phyloP scores from a whole-genome alignment of 2,329 filamentous ascomycete genomes.

The Talaromyces sp. region DNA sequence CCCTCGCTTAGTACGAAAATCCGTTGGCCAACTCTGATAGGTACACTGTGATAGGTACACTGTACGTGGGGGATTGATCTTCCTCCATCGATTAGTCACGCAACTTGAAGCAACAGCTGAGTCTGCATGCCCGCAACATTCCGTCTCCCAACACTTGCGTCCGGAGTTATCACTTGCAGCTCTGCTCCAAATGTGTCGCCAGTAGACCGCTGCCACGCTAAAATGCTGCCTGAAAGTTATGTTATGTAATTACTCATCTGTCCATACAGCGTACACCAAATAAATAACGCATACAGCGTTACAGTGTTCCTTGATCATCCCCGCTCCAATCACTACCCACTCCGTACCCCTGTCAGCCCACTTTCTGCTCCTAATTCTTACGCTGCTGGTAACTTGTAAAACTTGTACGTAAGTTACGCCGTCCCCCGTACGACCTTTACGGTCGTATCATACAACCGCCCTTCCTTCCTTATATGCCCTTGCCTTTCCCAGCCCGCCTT shows the following conservation, averaged over 20 bases:
- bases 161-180: background rate
- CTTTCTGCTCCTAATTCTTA: background rate
- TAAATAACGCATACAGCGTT: background rate
- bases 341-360: background rate
- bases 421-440: background rate
- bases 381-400: background rate
- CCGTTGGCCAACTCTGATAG: background rate
- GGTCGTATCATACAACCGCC: background rate
- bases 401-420: background rate
- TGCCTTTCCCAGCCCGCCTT: conserved; percentile 1
- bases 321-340: conserved; percentile 7
- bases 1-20: background rate
- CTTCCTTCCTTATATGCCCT: conserved; percentile 17
- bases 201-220: conserved; percentile 9
- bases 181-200: background rate
- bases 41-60: background rate
- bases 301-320: background rate
- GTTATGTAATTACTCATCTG: too few species aligned
- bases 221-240: background rate
- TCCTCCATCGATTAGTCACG: background rate
- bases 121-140: conserved; percentile 6
- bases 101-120: conserved; percentile 6
- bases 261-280: background rate
- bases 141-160: background rate
- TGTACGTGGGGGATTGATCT: background rate